These are phyloP conservation scores for Fraxinus ornus DNA, from an alignment of 305 asterid species.

Conservation along the genomic window DNA sequence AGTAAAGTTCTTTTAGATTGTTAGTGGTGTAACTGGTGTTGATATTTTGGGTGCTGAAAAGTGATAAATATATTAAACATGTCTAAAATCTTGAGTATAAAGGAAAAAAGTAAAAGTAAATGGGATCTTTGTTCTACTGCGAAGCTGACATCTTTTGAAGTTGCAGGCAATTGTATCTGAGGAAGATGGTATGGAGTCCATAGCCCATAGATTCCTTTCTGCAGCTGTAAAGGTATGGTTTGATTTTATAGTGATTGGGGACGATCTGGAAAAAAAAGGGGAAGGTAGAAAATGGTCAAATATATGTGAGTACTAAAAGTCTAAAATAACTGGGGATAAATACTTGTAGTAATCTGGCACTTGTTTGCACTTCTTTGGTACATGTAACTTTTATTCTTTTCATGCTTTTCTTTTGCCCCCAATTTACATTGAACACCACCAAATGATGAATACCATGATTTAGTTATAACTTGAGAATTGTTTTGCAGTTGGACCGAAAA, in stretches of 20 bases:
- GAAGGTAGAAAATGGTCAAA: neutral
- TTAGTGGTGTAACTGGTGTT: neutral
- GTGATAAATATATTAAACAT: neutral
- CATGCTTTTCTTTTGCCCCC: neutral
- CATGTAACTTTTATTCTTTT: neutral
- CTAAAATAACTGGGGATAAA: conserved; percentile 7
- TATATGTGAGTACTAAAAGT: neutral
- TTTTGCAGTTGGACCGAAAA: conserved; percentile 75
- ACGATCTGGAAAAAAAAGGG: neutral
- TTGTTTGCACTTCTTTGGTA: neutral
- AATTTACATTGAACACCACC: neutral
- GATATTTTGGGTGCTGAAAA: neutral
- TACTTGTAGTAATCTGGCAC: neutral
- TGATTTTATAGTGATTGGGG: neutral
- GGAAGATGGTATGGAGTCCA: conserved; percentile 96
- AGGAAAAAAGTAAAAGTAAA: neutral
- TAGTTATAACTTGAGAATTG: neutral
- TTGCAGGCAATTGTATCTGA: conserved; percentile 79
- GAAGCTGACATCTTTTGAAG: conserved; percentile 22
- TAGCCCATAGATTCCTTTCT: conserved; percentile 93
- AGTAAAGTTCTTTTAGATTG: neutral
- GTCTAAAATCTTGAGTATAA: neutral
- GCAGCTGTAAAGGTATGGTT: conserved; percentile 79
- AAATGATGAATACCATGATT: neutral
- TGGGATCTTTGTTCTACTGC: neutral